These are phyloP conservation scores for Dryas octopetala DNA, from an alignment of 306 rosid genomes.

Conservation along the genomic window DNA sequence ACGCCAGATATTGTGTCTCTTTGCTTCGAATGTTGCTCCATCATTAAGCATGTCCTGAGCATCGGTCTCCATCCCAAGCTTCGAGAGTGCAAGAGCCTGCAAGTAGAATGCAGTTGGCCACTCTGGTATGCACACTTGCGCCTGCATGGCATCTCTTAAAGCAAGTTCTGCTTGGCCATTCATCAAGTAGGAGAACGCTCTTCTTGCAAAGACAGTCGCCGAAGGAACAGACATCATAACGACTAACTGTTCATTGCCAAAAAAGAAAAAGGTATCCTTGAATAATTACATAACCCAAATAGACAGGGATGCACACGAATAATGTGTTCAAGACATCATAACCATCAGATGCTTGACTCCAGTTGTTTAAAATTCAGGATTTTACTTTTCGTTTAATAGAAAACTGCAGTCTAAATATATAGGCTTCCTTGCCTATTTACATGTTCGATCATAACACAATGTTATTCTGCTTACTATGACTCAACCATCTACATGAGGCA, in stretches of 20 bases:
- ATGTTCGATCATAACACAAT: background rate
- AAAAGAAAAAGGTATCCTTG: slow-evolving; percentile 3
- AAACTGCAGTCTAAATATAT: background rate
- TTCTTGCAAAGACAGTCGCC: slow-evolving; percentile 79
- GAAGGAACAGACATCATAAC: slow-evolving; percentile 81
- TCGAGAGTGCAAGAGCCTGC: slow-evolving; percentile 91
- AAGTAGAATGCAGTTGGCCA: slow-evolving; percentile 97
- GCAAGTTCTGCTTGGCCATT: slow-evolving; percentile 81
- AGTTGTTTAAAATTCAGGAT: background rate
- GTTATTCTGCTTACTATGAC: background rate
- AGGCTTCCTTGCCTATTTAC: background rate
- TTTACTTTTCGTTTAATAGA: background rate
- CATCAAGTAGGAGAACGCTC: slow-evolving; percentile 88
- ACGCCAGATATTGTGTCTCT: slow-evolving; percentile 84
- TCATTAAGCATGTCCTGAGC: slow-evolving; percentile 96
- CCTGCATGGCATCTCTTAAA: slow-evolving; percentile 89
- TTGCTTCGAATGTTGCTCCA: slow-evolving; percentile 78
- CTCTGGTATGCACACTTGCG: slow-evolving; percentile 92
- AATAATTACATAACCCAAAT: background rate
- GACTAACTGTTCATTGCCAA: slow-evolving; percentile 50
- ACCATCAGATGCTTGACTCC: background rate
- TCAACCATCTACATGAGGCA: background rate
- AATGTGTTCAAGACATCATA: background rate
- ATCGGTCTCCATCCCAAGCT: slow-evolving; percentile 97
- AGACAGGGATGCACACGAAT: background rate